These are phyloP conservation scores for Pseudopithomyces maydicus DNA, from an alignment of 2,329 filamentous ascomycete species.

Conservation along the genomic window DNA sequence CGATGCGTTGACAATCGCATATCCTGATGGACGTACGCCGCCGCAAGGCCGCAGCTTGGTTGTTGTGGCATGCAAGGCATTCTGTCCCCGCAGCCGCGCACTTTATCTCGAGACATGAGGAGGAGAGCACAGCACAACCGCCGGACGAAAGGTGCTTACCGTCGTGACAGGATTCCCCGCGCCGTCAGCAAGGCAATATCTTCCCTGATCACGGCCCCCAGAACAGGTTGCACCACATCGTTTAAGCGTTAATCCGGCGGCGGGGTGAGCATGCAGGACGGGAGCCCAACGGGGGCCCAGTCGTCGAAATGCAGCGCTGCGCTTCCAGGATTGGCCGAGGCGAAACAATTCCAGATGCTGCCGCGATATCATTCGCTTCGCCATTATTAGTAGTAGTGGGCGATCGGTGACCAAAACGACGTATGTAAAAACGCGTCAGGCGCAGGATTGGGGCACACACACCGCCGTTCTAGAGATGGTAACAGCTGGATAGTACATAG, in stretches of 20 bases:
- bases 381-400: conserved; percentile 7
- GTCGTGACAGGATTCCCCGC: conserved; percentile 18
- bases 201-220: conserved; percentile 11
- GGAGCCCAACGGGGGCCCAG: conserved; percentile 9
- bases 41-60: conserved; percentile 24
- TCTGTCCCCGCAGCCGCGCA: conserved; percentile 30
- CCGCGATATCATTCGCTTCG: conserved; percentile 11
- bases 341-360: conserved; percentile 6
- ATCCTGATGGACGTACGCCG: conserved; percentile 17
- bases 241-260: conserved; percentile 16
- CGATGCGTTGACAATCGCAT: conserved; percentile 6
- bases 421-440: conserved; percentile 20
- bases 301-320: not conserved
- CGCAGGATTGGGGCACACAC: conserved; percentile 17
- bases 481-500: not conserved
- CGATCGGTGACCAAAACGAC: conserved; percentile 16
- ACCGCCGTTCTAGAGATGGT: conserved; percentile 19
- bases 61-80: conserved; percentile 23
- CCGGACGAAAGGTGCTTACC: conserved; percentile 23
- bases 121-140: conserved; percentile 16
- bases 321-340: conserved; percentile 3
- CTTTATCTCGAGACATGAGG: conserved; percentile 11
- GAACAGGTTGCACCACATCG: conserved; percentile 7
- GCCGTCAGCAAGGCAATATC: conserved; percentile 24
- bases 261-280: conserved; percentile 19